Evolutionary conservation across 495 filamentous ascomycete species (phyloP).

Genomic region (Daldinia grandis): DNA sequence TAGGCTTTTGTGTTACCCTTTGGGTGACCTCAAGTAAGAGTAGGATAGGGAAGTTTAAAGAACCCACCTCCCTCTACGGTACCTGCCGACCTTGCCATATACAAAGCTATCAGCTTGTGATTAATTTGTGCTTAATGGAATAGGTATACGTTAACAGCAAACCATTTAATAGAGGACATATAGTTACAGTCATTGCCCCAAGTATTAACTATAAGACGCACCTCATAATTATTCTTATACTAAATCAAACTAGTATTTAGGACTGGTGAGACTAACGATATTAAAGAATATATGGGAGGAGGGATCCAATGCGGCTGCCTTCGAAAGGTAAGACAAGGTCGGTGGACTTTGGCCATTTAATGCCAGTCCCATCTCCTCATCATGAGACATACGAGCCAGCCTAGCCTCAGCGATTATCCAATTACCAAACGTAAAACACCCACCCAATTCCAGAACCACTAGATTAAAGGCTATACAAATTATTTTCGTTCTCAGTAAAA

Average conservation of each 20-base stretch:
- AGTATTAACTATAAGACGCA: background rate
- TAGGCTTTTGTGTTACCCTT: no score
- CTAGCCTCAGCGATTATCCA: conserved; percentile 30
- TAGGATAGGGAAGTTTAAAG: background rate
- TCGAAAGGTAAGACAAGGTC: conserved; percentile 34
- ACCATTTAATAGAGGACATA: no score
- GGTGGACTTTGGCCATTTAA: conserved; percentile 38
- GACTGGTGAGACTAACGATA: conserved; percentile 29
- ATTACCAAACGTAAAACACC: conserved; percentile 17
- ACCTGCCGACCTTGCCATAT: background rate
- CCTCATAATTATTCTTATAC: background rate
- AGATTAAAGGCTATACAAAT: background rate
- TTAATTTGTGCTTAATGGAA: background rate
- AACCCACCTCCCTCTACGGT: background rate
- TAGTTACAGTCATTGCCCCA: background rate
- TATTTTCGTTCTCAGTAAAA: background rate
- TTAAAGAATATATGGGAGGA: conserved; percentile 36
- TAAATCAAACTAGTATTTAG: conserved; percentile 10
- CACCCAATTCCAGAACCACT: no score
- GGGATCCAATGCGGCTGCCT: conserved; percentile 30
- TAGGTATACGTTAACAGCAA: no score
- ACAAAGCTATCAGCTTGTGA: background rate
- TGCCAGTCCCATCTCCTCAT: background rate
- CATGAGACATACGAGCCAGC: conserved; percentile 5
- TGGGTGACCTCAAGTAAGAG: no score